These are phyloP conservation scores for Colletotrichum limetticola DNA, from an alignment of 2,329 filamentous ascomycete species.

Conservation along the genomic window DNA sequence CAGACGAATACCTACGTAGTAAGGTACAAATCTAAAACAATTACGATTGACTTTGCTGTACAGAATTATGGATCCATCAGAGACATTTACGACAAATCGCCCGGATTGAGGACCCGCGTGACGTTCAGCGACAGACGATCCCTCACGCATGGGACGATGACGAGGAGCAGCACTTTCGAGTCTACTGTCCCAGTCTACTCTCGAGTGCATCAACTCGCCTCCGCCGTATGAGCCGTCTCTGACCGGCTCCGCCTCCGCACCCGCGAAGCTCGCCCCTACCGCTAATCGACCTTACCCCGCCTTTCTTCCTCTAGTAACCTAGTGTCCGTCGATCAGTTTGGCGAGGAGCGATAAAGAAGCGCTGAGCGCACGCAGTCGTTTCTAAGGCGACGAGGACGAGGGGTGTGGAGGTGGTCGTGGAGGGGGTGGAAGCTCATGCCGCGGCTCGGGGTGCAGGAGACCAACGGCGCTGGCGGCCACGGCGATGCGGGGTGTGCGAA, in stretches of 20 bases:
- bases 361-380: conserved; percentile 6
- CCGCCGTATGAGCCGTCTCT: conserved; percentile 22
- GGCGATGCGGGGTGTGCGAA: not conserved
- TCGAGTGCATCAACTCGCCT: not conserved
- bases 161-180: not conserved
- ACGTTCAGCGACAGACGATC: not conserved
- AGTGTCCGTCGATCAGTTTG: not conserved
- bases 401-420: not conserved
- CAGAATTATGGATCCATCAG: conserved; percentile 15
- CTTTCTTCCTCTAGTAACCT: not conserved
- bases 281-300: not conserved
- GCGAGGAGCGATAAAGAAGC: not conserved
- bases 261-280: not conserved
- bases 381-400: not conserved
- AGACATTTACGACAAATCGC: not conserved
- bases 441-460: not conserved
- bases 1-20: no score
- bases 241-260: not conserved
- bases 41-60: not conserved
- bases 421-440: not conserved
- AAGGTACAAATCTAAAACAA: not conserved
- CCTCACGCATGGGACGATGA: not conserved
- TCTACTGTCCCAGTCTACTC: no score
- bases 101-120: not conserved
- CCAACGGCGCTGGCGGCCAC: not conserved